Evolutionary conservation across 1,284 basidiomycete genomes (phyloP), one percentile per base, ranked within the genome.

Genomic region (Trichosporon sp.): DNA sequence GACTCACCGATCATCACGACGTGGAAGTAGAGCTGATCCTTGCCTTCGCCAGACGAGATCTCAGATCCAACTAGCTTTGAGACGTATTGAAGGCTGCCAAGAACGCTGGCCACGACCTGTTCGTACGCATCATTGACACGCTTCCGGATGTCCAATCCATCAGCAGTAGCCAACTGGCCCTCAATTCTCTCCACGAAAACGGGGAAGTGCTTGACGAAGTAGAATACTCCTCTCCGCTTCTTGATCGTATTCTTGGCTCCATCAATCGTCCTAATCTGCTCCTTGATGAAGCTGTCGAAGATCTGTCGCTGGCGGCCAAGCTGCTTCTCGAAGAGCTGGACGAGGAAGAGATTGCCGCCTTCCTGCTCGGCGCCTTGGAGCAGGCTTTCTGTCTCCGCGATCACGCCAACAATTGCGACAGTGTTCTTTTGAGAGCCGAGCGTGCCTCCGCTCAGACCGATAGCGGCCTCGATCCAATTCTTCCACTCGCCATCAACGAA

Each of bases 11-110:
- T 92, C 69, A 99, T 84, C 72, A 97, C 89, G 70, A 98, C 92
- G 74, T 96, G 91, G 73, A 95, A 96, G 77, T 98, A 97, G 61
- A 98, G 84, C 75, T 95, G 92, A 0, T 93, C 93, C 79, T 99
- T 99, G 80, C 95, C 95, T 73, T 96, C 94, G 0, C 87, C 88
- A 23, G 74, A 78, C 70, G 90, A 74, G 9, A 72, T 73, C 31
- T 78, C 77, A 0, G 74, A 91, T 0, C 89, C 89, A 63, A 92
- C 89, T 82, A 93, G 82, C 77, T 94, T 95, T 10, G 93, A 93
- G 86, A 97, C 92, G 66, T 96, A 92, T 80, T 95, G 94, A 61
- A 99, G 80, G 16, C 87, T 89, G 54, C 93, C 92, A 71, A 98
- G 95, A 86, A 98, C 95, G 27, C 88, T 84, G 64, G 89, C 86